phyloP scores from a whole-genome alignment of 495 filamentous ascomycete genomes.

The Trichoderma orchidacearum region DNA sequence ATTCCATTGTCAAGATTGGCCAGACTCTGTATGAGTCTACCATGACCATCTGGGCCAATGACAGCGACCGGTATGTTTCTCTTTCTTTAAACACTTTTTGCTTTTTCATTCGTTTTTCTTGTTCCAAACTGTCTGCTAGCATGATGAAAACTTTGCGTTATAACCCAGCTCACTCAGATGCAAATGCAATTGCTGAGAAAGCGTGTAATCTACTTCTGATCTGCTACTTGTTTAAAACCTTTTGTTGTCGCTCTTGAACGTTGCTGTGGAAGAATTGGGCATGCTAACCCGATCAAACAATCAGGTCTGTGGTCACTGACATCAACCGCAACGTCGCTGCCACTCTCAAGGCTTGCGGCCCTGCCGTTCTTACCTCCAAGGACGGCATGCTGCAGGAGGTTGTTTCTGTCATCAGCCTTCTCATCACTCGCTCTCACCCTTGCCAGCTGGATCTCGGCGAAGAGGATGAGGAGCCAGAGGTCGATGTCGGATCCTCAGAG shows the following conservation, averaged over 20 bases:
- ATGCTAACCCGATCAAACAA: constrained; percentile 22
- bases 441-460: constrained; percentile 83
- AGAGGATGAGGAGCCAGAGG: constrained; percentile 54
- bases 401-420: constrained; percentile 51
- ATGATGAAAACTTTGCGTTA: constrained; percentile 89
- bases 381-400: constrained; percentile 42
- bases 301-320: constrained; percentile 76
- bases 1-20: constrained; percentile 73
- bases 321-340: constrained; percentile 92
- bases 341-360: constrained; percentile 82
- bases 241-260: constrained; percentile 16
- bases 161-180: constrained; percentile 99
- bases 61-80: constrained; percentile 72
- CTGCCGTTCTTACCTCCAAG: constrained; percentile 64
- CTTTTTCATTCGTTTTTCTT: constrained; percentile 10
- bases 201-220: constrained; percentile 37
- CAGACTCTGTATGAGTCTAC: constrained; percentile 77
- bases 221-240: constrained; percentile 24
- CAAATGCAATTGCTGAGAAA: constrained; percentile 82
- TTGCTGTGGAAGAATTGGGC: neutral
- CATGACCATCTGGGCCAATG: constrained; percentile 71
- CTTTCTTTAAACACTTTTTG: constrained; percentile 7
- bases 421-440: constrained; percentile 79
- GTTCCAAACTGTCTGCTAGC: neutral
- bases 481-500: constrained; percentile 70